Base-by-base conservation (phyloP, 1,284 basidiomycete species). In the Pisolithus thermaeus region DNA sequence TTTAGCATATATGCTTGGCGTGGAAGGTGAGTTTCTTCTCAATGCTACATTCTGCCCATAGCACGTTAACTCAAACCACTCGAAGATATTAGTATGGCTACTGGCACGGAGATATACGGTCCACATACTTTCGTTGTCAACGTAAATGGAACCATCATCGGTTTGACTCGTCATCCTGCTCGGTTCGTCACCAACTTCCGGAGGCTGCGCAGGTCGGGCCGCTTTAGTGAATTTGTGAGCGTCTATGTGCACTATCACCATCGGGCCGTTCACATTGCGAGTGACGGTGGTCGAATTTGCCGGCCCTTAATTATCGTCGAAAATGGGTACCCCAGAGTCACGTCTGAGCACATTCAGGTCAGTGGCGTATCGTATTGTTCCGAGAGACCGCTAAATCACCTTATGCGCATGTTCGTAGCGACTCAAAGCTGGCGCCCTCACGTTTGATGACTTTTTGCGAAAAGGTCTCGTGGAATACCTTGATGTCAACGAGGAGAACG, bases 401-500 rank as follows among this genome's bases (percentile, higher is more conserved):
- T 23, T 6, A 9, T 46, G 41, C 32, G 4, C 4, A 35, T 22
- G 20, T 35, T 36, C 35, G 5, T 61, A 93, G 84, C 74, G 88
- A 66, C 78, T 99, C 50, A 96, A 96, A 67, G 79, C 83, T 53
- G 87, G 84, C 27, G 73, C 75, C 47, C 79, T 92, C 47, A 83
- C 84, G 0, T 99, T 99, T 65, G 96, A 99, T 69, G 93, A 97
- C 68, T 99, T 99, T 72, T 76, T 99, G 18, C 81, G 81, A 46
- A 84, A 85, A 52, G 97, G 97, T n/a, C 78, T 99, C n/a, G 91
- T 99, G 58, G 97, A 99, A 69, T 99, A 99, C 67, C 83, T 99
- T 44, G 97, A 99, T 65, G 96, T 98, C 55, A 99, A 99, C 68
- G 97, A 99, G 70, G 97, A 99, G 72, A 99, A 99, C 68, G 97